These are phyloP conservation scores for Cyberlindnera maclurae DNA, from an alignment of 805 yeast species.

Conservation along the genomic window DNA sequence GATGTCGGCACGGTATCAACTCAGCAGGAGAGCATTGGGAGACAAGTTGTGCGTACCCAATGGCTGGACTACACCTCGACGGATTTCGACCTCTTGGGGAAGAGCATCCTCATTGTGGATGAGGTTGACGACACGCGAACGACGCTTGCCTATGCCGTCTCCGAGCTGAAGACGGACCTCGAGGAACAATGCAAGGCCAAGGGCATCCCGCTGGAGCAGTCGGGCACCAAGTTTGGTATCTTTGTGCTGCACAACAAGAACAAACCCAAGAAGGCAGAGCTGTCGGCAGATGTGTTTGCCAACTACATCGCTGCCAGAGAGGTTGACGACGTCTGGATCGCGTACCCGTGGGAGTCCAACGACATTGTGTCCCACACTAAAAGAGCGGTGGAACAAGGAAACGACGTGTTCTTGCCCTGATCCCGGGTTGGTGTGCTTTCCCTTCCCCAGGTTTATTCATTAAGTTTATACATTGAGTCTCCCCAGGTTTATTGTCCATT, in stretches of 20 bases:
- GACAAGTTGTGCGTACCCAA: constrained; percentile 67
- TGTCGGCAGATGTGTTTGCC: constrained; percentile 56
- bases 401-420: constrained; percentile 40
- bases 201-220: constrained; percentile 36
- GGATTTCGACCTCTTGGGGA: constrained; percentile 52
- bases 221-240: constrained; percentile 58
- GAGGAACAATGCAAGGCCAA: constrained; percentile 47
- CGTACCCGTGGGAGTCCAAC: constrained; percentile 80
- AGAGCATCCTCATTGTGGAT: constrained; percentile 67
- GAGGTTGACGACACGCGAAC: constrained; percentile 87
- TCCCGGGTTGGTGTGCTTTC: no score
- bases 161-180: constrained; percentile 69
- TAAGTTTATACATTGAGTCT: no score
- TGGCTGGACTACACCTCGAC: constrained; percentile 76
- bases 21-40: constrained; percentile 51
- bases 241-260: constrained; percentile 74
- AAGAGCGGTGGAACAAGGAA: constrained; percentile 68
- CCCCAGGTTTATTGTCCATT: no score
- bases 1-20: constrained; percentile 59
- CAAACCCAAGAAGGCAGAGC: constrained; percentile 64
- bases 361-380: constrained; percentile 70
- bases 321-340: constrained; percentile 78
- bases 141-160: constrained; percentile 71
- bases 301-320: constrained; percentile 67
- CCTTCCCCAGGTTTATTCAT: no score